Evolutionary conservation across 495 filamentous ascomycete species (phyloP).

Genomic region (Podospora appendiculata): DNA sequence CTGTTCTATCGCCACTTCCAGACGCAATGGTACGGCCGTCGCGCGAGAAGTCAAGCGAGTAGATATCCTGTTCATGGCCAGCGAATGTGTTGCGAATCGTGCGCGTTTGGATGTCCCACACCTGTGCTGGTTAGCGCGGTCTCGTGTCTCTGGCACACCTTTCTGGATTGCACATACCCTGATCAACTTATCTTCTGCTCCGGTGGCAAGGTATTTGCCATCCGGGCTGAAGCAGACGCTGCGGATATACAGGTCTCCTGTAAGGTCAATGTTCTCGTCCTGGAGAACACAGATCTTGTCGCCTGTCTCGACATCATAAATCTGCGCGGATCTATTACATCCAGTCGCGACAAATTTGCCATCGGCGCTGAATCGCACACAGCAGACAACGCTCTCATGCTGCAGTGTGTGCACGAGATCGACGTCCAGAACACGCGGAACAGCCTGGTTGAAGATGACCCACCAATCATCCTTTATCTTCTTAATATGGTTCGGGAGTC

Average conservation of each 20-base stretch:
- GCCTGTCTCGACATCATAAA: conserved; percentile 76
- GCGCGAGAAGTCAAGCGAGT: conserved; percentile 83
- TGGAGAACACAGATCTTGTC: conserved; percentile 72
- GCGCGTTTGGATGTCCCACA: conserved; percentile 75
- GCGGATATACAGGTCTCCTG: conserved; percentile 80
- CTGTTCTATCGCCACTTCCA: conserved; percentile 79
- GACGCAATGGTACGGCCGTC: conserved; percentile 86
- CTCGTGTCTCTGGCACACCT: background rate
- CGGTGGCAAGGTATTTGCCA: conserved; percentile 80
- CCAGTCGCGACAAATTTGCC: conserved; percentile 85
- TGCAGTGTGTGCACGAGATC: conserved; percentile 79
- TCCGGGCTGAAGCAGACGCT: conserved; percentile 93
- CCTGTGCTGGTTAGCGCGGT: conserved; percentile 37
- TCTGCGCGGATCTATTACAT: conserved; percentile 83
- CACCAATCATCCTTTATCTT: conserved; percentile 82
- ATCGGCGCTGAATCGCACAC: conserved; percentile 82
- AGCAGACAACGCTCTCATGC: conserved; percentile 87
- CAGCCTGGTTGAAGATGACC: conserved; percentile 79
- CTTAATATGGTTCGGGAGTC: conserved; percentile 73
- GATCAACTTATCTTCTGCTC: conserved; percentile 88
- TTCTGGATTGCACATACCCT: conserved; percentile 47
- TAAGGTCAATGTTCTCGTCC: conserved; percentile 76
- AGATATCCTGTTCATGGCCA: conserved; percentile 89
- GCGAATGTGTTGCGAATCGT: conserved; percentile 75
- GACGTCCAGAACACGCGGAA: conserved; percentile 76